Base-by-base conservation (phyloP, 495 filamentous ascomycete species). In the Antarctomyces pellizariae region DNA sequence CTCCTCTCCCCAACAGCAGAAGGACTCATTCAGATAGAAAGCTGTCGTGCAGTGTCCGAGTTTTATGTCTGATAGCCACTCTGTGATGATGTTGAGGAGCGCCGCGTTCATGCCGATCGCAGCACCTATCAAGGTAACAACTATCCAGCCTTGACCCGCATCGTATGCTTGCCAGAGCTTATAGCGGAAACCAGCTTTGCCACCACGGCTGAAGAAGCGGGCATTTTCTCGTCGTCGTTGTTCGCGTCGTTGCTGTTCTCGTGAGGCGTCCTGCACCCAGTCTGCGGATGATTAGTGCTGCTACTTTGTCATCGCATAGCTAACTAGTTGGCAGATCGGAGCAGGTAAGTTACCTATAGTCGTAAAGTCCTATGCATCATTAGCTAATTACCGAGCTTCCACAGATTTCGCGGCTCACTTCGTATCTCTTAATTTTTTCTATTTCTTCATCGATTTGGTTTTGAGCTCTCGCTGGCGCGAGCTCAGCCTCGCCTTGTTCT, bases 1-100 rank as follows among this genome's bases (percentile, higher is more conserved):
- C 38, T 93, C 84, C 17, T 83, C 72, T 5, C 89, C 86, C 86
- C 84, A 95, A 47, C 86, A 97, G 51, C 86, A 97, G 46, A 97
- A 97, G 43, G 74, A 73, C 56, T 97, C 79, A 52, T 97, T 97
- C 10, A 97, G 57, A 48, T 97, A 97, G 49, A 95, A 97, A 17
- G 72, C 84, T 2, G 82, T 92, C 2, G 68, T 75, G 54, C 86
- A 97, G 48, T 90, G 70, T 14, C 86, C 86, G 26, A 83, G 60
- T 52, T 95, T 95, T 42, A 93, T 70, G 52, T 97, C 86, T 28
- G 80, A 76, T 24, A 97, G 49, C 86, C 86, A 97, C 44, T 97
- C 86, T 13, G 86, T 95, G 29, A 86, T 64, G 35, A 97, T 95
- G 46, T 91, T 97, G 27, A 97, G 50, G 36, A 93, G 70, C 1